These are phyloP conservation scores for Phlebopus sp. DNA, from an alignment of 1,284 basidiomycete species.

Conservation along the genomic window DNA sequence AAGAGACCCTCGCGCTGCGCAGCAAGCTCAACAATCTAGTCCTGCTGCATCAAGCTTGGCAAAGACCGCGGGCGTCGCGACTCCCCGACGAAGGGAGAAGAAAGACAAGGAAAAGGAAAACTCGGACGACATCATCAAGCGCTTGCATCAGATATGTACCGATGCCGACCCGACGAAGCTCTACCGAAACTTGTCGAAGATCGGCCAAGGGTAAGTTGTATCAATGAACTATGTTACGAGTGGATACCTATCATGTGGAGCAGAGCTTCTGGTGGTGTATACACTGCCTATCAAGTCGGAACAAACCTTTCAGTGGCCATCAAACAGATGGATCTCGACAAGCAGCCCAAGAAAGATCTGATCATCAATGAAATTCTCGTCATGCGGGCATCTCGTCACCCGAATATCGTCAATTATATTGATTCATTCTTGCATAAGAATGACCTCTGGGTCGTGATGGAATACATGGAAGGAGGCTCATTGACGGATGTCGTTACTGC, in stretches of 20 bases:
- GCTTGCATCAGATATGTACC: slow-evolving; percentile 92
- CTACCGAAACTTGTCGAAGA: slow-evolving; percentile 92
- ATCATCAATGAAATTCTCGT: slow-evolving; percentile 99
- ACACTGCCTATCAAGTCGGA: slow-evolving; percentile 95
- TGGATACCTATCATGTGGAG: slow-evolving; percentile 4
- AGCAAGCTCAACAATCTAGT: slow-evolving; percentile 45
- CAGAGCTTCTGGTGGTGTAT: slow-evolving; percentile 96
- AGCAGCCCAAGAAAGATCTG: slow-evolving; percentile 98
- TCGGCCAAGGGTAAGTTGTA: slow-evolving; percentile 86
- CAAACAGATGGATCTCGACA: slow-evolving; percentile 99
- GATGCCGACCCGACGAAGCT: slow-evolving; percentile 95
- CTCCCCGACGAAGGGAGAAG: slow-evolving; percentile 83
- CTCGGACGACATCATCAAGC: slow-evolving; percentile 88
- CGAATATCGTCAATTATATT: slow-evolving; percentile 99
- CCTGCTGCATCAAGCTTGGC: slow-evolving; percentile 48
- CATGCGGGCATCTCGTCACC: slow-evolving; percentile 94
- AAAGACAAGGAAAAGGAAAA: slow-evolving; percentile 78
- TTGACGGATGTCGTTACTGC: slow-evolving; percentile 96
- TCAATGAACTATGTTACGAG: neutral
- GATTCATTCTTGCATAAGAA: slow-evolving; percentile 98
- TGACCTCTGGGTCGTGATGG: slow-evolving; percentile 99
- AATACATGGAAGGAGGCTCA: slow-evolving; percentile 97
- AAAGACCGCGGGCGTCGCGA: slow-evolving; percentile 66
- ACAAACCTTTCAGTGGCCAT: slow-evolving; percentile 94
- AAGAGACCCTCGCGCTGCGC: slow-evolving; percentile 34